A percentile compares a stretch with the other conserved stretches of the same genome.
Conservation (phyloP, 768 basidiomycete species). For the Amanita muscaria region DNA sequence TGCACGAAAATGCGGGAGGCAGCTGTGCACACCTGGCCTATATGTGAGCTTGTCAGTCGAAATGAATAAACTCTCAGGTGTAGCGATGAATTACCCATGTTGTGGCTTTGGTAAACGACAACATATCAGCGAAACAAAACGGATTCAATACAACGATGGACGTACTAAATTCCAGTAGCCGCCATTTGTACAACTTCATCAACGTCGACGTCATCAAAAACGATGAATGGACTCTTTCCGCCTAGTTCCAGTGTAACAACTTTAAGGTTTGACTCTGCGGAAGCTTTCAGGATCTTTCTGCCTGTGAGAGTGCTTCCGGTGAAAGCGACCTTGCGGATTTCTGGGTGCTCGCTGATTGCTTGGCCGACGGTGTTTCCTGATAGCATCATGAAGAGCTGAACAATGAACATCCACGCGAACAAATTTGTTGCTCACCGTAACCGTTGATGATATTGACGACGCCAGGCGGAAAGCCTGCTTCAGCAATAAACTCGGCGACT, state of each 20-base stretch:
- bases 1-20: conserved; percentile 84
- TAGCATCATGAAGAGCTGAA: no score
- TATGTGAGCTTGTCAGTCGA: conserved; percentile 40
- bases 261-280: conserved; percentile 79
- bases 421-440: conserved; percentile 27
- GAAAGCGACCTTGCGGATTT: conserved; percentile 77
- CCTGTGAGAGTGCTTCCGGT: conserved; percentile 80
- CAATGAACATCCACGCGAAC: no score
- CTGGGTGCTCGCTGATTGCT: conserved; percentile 61
- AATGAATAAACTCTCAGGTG: neutral
- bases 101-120: no score
- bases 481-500: conserved; percentile 44
- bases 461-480: conserved; percentile 75
- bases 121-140: no score
- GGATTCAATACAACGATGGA: conserved; percentile 9
- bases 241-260: conserved; percentile 77
- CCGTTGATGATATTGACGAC: conserved; percentile 73
- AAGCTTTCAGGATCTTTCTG: conserved; percentile 69
- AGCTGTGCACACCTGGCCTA: conserved; percentile 76
- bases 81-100: neutral
- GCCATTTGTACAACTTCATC: conserved; percentile 71
- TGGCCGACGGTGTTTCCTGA: conserved; percentile 48
- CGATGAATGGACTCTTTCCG: conserved; percentile 63
- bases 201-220: conserved; percentile 68
- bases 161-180: conserved; percentile 64